Conservation (phyloP, 345 rosid genomes). For the Syzygium grande region DNA sequence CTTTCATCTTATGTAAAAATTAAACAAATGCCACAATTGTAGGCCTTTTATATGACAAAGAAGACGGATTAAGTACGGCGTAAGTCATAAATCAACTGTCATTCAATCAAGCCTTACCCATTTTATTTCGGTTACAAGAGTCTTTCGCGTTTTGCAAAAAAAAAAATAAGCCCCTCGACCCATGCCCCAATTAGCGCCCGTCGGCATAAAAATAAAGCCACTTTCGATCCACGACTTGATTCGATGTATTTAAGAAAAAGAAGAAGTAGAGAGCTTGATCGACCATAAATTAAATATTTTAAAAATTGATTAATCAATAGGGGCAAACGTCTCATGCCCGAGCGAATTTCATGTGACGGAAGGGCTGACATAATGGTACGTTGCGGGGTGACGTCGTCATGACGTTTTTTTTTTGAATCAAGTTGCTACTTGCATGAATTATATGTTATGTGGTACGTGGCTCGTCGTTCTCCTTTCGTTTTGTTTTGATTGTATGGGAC, state of each 20-base stretch:
- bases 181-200: not conserved
- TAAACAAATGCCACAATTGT: not conserved
- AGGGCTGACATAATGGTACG: not conserved
- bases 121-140: not conserved
- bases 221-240: not conserved
- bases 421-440: not conserved
- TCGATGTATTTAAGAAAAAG: not conserved
- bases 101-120: not conserved
- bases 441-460: not conserved
- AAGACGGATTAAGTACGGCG: not conserved
- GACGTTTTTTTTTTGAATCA: not conserved
- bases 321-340: not conserved
- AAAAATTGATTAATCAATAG: not conserved
- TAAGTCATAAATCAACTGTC: not conserved
- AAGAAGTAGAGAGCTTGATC: not conserved
- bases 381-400: not conserved
- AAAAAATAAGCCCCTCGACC: not conserved
- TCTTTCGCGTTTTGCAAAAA: not conserved
- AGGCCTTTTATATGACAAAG: not conserved
- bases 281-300: not conserved
- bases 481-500: not conserved
- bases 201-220: not conserved
- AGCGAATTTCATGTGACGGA: not conserved
- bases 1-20: not conserved
- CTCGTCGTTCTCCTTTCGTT: not conserved